These are phyloP conservation scores for Auriscalpium microsporum DNA, from an alignment of 768 basidiomycete genomes.

Conservation along the genomic window DNA sequence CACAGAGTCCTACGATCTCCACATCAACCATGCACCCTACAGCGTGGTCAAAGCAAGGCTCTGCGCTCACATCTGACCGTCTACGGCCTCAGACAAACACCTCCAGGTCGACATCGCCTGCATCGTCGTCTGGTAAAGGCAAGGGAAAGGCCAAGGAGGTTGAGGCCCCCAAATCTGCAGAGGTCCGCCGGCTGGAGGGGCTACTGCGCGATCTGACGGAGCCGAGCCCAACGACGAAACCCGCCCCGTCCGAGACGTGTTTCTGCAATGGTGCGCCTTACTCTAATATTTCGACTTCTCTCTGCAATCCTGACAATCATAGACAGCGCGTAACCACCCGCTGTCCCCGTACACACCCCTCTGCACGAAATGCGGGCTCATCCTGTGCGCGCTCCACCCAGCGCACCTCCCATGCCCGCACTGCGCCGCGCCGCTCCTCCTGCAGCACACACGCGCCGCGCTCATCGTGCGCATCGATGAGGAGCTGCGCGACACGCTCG, in stretches of 20 bases:
- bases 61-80: conserved; percentile 1
- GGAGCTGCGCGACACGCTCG: background rate
- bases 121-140: background rate
- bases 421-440: conserved; percentile 4
- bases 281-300: background rate
- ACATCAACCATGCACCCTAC: background rate
- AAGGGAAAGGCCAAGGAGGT: conserved; percentile 2
- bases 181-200: conserved; percentile 10
- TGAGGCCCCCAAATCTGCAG: conserved; percentile 5
- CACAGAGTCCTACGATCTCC: too few species aligned
- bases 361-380: conserved; percentile 11
- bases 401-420: conserved; percentile 8
- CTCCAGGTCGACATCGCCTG: background rate
- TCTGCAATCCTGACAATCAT: background rate
- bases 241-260: background rate
- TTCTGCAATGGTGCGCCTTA: conserved; percentile 12
- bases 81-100: background rate
- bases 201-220: conserved; percentile 3
- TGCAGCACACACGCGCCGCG: background rate
- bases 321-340: conserved; percentile 8
- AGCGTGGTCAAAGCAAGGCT: background rate
- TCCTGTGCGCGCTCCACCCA: conserved; percentile 8
- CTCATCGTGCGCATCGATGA: conserved; percentile 7
- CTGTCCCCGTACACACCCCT: conserved; percentile 11
- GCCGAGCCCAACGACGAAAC: background rate